These are phyloP conservation scores for Butyriboletus loyo DNA, from an alignment of 768 basidiomycete genomes.

Conservation along the genomic window DNA sequence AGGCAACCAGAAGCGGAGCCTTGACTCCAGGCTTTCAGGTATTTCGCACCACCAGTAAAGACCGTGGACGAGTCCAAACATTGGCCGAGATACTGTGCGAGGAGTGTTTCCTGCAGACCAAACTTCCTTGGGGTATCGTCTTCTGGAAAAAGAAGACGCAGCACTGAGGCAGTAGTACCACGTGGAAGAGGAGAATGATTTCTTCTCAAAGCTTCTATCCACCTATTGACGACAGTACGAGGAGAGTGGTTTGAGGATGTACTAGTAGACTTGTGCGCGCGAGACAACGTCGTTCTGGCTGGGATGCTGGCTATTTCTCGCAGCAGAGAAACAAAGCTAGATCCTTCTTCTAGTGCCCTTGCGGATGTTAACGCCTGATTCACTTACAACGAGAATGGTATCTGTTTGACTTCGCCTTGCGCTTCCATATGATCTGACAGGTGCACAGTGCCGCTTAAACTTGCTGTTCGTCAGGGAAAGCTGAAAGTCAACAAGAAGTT, in stretches of 20 bases:
- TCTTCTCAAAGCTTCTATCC: constrained; percentile 42
- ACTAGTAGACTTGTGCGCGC: constrained; percentile 4
- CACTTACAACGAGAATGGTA: constrained; percentile 47
- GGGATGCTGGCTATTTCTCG: constrained; percentile 40
- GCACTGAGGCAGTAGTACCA: constrained; percentile 56
- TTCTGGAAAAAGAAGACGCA: constrained; percentile 83
- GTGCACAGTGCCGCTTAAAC: not conserved
- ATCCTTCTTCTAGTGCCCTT: constrained; percentile 1
- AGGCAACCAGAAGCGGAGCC: constrained; percentile 60
- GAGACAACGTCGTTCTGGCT: constrained; percentile 17
- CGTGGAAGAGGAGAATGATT: constrained; percentile 47
- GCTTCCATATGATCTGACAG: constrained; percentile 12
- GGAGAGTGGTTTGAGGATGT: constrained; percentile 31
- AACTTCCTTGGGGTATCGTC: constrained; percentile 71
- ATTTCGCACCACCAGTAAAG: constrained; percentile 22
- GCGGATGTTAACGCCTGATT: not conserved
- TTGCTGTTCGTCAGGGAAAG: not conserved
- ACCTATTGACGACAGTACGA: constrained; percentile 40
- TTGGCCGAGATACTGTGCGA: constrained; percentile 51
- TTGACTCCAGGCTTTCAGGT: constrained; percentile 38
- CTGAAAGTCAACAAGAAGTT: not conserved
- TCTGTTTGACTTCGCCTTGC: constrained; percentile 9
- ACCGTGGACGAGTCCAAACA: constrained; percentile 41
- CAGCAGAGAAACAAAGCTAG: constrained; percentile 50
- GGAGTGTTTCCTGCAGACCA: constrained; percentile 63